Conservation (phyloP, 192 early-diverging fungal genomes). For the Piromyces finnis region DNA sequence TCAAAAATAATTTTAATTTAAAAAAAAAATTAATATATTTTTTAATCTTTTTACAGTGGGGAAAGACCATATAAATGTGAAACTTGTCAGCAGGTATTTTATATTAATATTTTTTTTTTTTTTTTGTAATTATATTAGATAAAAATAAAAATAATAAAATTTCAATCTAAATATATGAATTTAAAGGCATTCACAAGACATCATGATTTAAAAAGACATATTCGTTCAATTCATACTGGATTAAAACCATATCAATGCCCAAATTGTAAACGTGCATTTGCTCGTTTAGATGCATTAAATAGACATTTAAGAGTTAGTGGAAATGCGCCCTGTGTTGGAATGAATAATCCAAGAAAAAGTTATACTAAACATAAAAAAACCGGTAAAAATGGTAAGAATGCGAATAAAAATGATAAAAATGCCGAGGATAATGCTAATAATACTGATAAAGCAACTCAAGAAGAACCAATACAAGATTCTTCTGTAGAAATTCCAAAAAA, state of each 20-base stretch:
- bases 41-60: neutral
- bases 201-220: neutral
- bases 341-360: neutral
- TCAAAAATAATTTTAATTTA: too few relatives aligned
- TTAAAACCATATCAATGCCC: slow-evolving; percentile 55
- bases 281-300: slow-evolving; percentile 60
- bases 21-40: too few relatives aligned
- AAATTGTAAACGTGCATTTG: slow-evolving; percentile 62
- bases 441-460: neutral
- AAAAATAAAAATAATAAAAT: too few relatives aligned
- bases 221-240: slow-evolving; percentile 40
- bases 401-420: neutral
- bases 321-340: neutral
- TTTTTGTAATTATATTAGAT: too few relatives aligned
- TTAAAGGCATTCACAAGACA: neutral
- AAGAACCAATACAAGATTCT: neutral
- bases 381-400: neutral
- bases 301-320: slow-evolving; percentile 22
- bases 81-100: neutral
- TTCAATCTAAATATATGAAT: too few relatives aligned
- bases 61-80: neutral
- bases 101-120: too few relatives aligned
- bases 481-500: too few relatives aligned
- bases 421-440: neutral
- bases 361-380: neutral